phyloP scores from a whole-genome alignment of 1,284 basidiomycete species.

The Stygiomarasmius scandens region DNA sequence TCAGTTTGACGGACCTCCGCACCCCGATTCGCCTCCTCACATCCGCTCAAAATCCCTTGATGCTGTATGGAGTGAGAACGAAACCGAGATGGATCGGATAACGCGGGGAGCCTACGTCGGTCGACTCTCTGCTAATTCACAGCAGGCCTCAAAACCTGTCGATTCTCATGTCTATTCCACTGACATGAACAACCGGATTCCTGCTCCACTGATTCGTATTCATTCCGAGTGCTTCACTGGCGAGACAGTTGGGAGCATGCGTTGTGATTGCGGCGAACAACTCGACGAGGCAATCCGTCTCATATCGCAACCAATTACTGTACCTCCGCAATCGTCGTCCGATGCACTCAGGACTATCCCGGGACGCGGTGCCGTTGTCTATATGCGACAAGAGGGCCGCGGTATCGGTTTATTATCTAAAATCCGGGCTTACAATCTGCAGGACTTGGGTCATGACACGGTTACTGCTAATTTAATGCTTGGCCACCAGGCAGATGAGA shows the following conservation, averaged over 20 bases:
- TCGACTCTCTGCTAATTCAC: conserved; percentile 65
- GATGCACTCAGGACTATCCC: conserved; percentile 50
- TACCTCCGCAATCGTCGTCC: conserved; percentile 39
- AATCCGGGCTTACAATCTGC: conserved; percentile 96
- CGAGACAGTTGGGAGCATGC: conserved; percentile 97
- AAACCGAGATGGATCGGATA: conserved; percentile 94
- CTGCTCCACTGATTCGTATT: conserved; percentile 88
- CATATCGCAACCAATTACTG: conserved; percentile 76
- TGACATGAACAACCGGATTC: conserved; percentile 40
- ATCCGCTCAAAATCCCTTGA: conserved; percentile 89
- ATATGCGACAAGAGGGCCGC: conserved; percentile 98
- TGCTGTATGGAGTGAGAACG: conserved; percentile 81
- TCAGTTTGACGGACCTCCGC: conserved; percentile 57
- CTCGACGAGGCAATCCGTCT: conserved; percentile 94
- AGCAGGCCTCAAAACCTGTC: conserved; percentile 53
- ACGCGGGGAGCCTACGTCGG: conserved; percentile 94
- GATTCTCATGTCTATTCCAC: conserved; percentile 23
- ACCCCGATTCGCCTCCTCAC: conserved; percentile 41
- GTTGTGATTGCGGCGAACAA: conserved; percentile 99
- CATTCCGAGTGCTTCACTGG: conserved; percentile 99
- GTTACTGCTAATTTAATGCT: conserved; percentile 96
- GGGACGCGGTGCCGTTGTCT: conserved; percentile 93
- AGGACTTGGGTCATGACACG: conserved; percentile 98
- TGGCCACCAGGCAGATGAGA: conserved; percentile 92
- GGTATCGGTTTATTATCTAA: conserved; percentile 97